These are phyloP conservation scores for Macrophomina tecta DNA, from an alignment of 2,329 filamentous ascomycete species.

Conservation along the genomic window DNA sequence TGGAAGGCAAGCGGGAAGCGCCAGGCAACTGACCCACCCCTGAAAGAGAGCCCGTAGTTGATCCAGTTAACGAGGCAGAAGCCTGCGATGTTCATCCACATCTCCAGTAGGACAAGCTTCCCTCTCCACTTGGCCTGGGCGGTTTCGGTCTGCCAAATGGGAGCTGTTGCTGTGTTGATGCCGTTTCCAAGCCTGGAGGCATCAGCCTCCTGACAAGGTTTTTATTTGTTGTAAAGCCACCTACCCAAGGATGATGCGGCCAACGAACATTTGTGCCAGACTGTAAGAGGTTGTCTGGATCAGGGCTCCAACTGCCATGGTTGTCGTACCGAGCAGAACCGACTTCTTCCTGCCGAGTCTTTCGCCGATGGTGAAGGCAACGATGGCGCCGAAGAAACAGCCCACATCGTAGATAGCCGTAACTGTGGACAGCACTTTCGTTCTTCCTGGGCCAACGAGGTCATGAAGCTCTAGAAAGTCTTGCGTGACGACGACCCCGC, in stretches of 20 bases:
- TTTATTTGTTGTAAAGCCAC: not conserved
- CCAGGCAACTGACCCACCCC: constrained; percentile 51
- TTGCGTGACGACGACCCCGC: constrained; percentile 60
- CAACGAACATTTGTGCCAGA: constrained; percentile 57
- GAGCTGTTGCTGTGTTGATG: constrained; percentile 58
- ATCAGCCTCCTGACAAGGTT: not conserved
- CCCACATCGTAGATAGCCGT: constrained; percentile 66
- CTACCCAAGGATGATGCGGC: constrained; percentile 35
- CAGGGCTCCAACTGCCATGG: constrained; percentile 58
- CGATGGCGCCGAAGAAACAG: constrained; percentile 63
- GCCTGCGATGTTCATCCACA: constrained; percentile 59
- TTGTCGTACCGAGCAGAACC: constrained; percentile 54
- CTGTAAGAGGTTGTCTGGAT: constrained; percentile 54
- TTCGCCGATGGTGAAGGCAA: constrained; percentile 58
- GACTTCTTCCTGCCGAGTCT: constrained; percentile 55
- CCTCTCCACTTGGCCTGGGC: constrained; percentile 50
- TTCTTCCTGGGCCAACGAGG: constrained; percentile 46
- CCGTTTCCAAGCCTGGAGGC: constrained; percentile 54
- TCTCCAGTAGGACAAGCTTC: constrained; percentile 54
- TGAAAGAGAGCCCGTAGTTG: constrained; percentile 58
- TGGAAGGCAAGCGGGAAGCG: constrained; percentile 56
- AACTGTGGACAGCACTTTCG: constrained; percentile 53
- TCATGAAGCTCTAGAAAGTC: constrained; percentile 58
- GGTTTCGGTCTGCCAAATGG: constrained; percentile 60
- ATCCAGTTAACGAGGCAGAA: constrained; percentile 60